Evolutionary conservation across 2,329 filamentous ascomycete genomes (phyloP).

Genomic region (Aspergillus floridensis): DNA sequence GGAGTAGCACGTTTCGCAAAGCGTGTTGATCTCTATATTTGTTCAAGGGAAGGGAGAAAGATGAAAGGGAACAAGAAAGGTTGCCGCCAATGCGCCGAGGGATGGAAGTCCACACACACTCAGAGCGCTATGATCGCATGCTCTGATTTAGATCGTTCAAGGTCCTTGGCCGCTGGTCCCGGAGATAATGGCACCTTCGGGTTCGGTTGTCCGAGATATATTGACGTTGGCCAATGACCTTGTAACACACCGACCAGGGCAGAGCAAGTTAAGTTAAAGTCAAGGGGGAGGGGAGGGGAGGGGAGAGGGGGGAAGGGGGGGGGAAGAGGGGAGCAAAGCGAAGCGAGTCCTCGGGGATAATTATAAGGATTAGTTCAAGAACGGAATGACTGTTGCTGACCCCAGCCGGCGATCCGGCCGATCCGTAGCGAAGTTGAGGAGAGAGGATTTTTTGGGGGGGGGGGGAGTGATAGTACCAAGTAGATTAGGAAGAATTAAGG

Average conservation of each 20-base stretch:
- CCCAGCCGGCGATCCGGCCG: constrained; percentile 3
- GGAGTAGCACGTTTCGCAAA: not conserved
- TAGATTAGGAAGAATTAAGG: not conserved
- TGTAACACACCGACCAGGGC: not conserved
- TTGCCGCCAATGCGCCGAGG: not conserved
- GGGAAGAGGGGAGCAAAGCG: not conserved
- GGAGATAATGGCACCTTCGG: not conserved
- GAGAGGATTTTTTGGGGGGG: not conserved
- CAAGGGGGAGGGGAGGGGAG: not conserved
- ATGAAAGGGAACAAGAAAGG: not conserved
- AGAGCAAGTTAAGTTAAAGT: not conserved
- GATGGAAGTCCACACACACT: not conserved
- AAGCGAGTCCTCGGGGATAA: not conserved
- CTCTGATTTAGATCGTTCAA: not conserved
- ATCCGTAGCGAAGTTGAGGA: not conserved
- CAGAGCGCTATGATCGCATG: not conserved
- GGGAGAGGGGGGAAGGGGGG: not conserved
- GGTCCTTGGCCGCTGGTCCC: not conserved
- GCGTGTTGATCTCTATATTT: not conserved
- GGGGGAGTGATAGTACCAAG: not conserved
- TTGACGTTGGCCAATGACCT: not conserved
- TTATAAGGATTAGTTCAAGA: not conserved
- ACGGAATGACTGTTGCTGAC: not conserved
- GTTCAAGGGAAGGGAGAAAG: not conserved
- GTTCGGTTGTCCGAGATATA: not conserved